Evolutionary conservation across 2,329 filamentous ascomycete genomes (phyloP).

Genomic region (Grosmannia clavigera): DNA sequence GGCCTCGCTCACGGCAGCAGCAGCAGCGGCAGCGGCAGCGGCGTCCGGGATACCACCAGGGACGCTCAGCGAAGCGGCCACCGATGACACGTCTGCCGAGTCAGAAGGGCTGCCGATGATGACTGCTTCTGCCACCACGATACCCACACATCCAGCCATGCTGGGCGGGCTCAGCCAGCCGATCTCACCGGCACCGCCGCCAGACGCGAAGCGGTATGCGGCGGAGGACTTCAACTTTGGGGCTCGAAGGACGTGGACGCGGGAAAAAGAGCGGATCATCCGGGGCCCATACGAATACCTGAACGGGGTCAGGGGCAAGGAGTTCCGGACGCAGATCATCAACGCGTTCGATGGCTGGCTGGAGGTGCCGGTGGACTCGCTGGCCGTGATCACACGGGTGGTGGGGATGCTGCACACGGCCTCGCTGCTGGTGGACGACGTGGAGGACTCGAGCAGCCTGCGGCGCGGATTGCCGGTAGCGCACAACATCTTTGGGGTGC

Average conservation of each 20-base stretch:
- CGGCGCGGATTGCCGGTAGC: conserved; percentile 72
- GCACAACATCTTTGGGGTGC: conserved; percentile 71
- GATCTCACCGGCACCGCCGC: conserved; percentile 21
- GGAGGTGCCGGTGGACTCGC: conserved; percentile 54
- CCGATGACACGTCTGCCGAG: background rate
- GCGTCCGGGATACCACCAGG: conserved; percentile 4
- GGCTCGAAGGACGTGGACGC: conserved; percentile 47
- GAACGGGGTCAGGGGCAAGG: conserved; percentile 67
- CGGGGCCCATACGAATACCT: conserved; percentile 73
- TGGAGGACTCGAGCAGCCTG: conserved; percentile 64
- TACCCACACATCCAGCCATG: background rate
- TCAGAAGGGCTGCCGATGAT: background rate
- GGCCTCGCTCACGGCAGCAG: conserved; percentile 1
- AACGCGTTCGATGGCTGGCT: conserved; percentile 72
- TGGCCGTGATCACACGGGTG: conserved; percentile 65
- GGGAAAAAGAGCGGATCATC: conserved; percentile 65
- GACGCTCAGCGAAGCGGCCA: background rate
- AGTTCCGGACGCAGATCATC: conserved; percentile 71
- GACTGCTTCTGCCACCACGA: background rate
- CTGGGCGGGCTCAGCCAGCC: background rate
- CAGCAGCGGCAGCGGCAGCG: conserved; percentile 3
- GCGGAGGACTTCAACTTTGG: conserved; percentile 42
- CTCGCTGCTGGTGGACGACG: conserved; percentile 74
- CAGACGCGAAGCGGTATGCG: conserved; percentile 40
- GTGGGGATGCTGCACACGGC: conserved; percentile 80